A percentile compares a stretch with the other conserved stretches of the same genome.
These are phyloP conservation scores for Talaromyces pinophilus DNA, from an alignment of 2,329 filamentous ascomycete genomes.

Conservation along the genomic window DNA sequence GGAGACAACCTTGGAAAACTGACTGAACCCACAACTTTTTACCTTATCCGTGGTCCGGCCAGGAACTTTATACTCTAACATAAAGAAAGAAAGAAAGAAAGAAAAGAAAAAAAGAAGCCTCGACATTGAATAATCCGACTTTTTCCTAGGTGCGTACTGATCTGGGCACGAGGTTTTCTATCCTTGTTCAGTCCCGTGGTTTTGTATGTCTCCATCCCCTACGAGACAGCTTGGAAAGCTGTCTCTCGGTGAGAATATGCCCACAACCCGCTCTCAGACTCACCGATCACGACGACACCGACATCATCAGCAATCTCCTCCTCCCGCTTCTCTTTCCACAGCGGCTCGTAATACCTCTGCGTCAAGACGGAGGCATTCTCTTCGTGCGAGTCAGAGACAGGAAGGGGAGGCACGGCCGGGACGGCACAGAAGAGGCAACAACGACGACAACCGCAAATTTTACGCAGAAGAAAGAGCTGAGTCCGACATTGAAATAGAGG, in stretches of 20 bases:
- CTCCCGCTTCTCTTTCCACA: not conserved
- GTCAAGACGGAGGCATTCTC: constrained; percentile 9
- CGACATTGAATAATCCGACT: not conserved
- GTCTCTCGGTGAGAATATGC: constrained; percentile 41
- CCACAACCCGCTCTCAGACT: constrained; percentile 32
- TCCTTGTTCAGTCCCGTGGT: constrained; percentile 18
- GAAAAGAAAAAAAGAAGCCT: not conserved
- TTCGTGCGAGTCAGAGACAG: constrained; percentile 9
- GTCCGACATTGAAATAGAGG: constrained; percentile 14
- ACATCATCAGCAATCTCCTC: not conserved
- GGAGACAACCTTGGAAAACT: constrained; percentile 8
- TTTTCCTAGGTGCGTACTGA: not conserved
- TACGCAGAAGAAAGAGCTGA: not conserved
- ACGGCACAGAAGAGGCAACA: constrained; percentile 19
- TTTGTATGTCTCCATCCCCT: constrained; percentile 41
- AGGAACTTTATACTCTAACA: constrained; percentile 33
- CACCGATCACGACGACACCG: constrained; percentile 27
- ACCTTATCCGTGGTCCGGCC: constrained; percentile 34
- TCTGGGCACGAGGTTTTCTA: not conserved
- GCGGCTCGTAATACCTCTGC: constrained; percentile 6
- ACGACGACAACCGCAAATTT: constrained; percentile 23
- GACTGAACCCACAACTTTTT: constrained; percentile 4
- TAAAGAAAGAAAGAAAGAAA: not conserved
- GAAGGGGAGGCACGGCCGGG: constrained; percentile 6
- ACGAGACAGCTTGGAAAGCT: constrained; percentile 43